Evolutionary conservation across 768 basidiomycete species (phyloP), one percentile per base, ranked within the genome.

Genomic region (Boletus vinaceobasis): DNA sequence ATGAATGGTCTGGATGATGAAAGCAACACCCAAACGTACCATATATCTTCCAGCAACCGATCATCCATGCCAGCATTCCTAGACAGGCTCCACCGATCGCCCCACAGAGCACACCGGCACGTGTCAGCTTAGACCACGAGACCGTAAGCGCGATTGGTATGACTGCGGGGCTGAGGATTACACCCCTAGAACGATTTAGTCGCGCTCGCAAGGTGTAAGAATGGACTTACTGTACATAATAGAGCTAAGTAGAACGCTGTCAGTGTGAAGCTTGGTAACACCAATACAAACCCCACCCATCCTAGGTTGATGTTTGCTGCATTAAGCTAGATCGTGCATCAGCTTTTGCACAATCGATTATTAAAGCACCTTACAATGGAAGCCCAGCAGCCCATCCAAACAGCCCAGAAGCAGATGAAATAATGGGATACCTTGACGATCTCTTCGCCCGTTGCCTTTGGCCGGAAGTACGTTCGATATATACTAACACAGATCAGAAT

Each of bases 41-140:
- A 44, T 72, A 77, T 47, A 77, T 78, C 60, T 80, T 78, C 74
- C 71, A 76, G 55, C 79, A 79, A 0, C 77, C 74, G 9, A 80
- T 70, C 74, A 80, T 77, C 78, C 79, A 81, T 19, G 79, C 77
- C 1, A 75, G 39, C 74, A 79, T 78, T 39, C 76, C 77, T 15
- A 75, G 61, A 15, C 65, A 57, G 8, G 74, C 75, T 2, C 78
- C 78, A 2, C 69, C 65, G 44, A 80, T 65, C 14, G 75, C 68
- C 3, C 78, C 79, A 35, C 62, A 58, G 31, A 78, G 63, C 0
- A 79, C 73, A 15, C 72, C 77, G 1, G 71, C 69, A 13, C 64
- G 60, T 2, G 75, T 75, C 15, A 80, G 61, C 56, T 78, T 79
- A 33, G 73, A 71, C 78, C 78, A 79, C 1, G 75, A 74, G 33